Percentiles rank a stretch among this genome's conserved stretches.
phyloP scores from a whole-genome alignment of 1,284 basidiomycete species.

The Sporisorium exsertum region DNA sequence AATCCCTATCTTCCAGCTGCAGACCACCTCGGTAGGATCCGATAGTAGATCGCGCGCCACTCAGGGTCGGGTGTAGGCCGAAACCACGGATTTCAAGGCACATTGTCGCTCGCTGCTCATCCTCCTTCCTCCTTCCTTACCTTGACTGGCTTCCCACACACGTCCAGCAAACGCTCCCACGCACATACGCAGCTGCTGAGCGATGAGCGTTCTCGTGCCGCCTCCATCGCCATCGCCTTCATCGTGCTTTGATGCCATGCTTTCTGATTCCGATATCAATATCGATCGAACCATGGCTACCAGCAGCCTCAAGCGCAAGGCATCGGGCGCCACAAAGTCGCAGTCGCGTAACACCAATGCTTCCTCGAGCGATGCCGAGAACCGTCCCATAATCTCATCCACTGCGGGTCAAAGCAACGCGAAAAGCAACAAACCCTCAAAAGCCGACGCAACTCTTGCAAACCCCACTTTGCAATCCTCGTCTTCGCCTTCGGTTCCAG shows the following conservation, averaged over 20 bases:
- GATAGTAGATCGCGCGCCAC: not conserved
- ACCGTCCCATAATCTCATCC: slow-evolving; percentile 22
- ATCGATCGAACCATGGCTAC: slow-evolving; percentile 41
- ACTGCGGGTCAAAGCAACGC: not conserved
- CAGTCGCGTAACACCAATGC: slow-evolving; percentile 8
- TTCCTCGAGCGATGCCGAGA: slow-evolving; percentile 43
- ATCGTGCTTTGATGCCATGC: slow-evolving; percentile 50
- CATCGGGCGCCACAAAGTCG: slow-evolving; percentile 23
- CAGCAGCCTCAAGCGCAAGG: slow-evolving; percentile 47
- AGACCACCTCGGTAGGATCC: not conserved
- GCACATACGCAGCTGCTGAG: slow-evolving; percentile 12
- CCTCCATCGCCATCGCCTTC: slow-evolving; percentile 52
- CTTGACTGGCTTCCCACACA: not conserved
- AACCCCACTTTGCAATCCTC: not conserved
- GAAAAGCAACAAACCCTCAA: slow-evolving; percentile 2
- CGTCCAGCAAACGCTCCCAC: not conserved
- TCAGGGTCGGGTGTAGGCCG: not conserved
- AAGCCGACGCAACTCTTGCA: not conserved
- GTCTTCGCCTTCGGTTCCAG: slow-evolving; percentile 20
- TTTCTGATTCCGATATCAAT: slow-evolving; percentile 52
- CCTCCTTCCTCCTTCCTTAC: not conserved
- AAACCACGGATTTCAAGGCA: not conserved
- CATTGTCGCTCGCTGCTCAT: not conserved
- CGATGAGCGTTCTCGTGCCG: slow-evolving; percentile 54
- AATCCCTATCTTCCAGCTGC: too few species aligned